phyloP scores from a whole-genome alignment of 2,329 filamentous ascomycete genomes.

The Rhinocladiella similis region DNA sequence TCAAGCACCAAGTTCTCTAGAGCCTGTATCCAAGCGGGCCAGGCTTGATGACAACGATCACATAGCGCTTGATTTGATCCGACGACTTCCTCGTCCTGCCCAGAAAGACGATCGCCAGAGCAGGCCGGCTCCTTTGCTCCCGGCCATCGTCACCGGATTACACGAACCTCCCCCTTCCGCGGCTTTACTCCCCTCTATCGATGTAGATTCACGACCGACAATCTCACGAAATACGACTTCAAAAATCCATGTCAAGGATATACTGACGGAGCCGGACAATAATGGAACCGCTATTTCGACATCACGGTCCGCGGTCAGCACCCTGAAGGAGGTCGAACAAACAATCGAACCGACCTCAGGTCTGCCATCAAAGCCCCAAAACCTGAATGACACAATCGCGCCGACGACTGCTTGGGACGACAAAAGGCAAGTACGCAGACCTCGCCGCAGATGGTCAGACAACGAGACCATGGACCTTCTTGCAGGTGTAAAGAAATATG shows the following conservation, averaged over 20 bases:
- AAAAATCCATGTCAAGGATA: constrained; percentile 31
- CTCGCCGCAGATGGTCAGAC: constrained; percentile 58
- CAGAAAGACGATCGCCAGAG: constrained; percentile 46
- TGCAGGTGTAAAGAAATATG: constrained; percentile 60
- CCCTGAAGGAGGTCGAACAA: constrained; percentile 4
- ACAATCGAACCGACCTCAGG: neutral
- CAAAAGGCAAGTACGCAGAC: constrained; percentile 48
- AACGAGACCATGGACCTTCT: constrained; percentile 60
- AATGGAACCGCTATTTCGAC: neutral
- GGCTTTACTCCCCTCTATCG: constrained; percentile 61
- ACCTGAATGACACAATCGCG: constrained; percentile 26
- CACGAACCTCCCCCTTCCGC: constrained; percentile 65
- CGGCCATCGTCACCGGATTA: constrained; percentile 58
- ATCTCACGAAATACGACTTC: constrained; percentile 22
- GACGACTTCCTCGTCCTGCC: constrained; percentile 50
- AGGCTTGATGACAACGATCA: constrained; percentile 45
- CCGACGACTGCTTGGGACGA: constrained; percentile 32
- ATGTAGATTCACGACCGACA: constrained; percentile 41
- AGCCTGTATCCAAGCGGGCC: constrained; percentile 40
- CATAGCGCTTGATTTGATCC: constrained; percentile 40
- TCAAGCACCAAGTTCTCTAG: constrained; percentile 22
- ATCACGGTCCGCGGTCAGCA: neutral
- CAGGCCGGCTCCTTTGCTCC: constrained; percentile 42
- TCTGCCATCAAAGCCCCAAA: constrained; percentile 6
- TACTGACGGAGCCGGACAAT: constrained; percentile 19